Evolutionary conservation across 371 early-diverging fungal species (phyloP), one percentile per base, ranked within the genome.

Genomic region (Rhizopus arrhizus): DNA sequence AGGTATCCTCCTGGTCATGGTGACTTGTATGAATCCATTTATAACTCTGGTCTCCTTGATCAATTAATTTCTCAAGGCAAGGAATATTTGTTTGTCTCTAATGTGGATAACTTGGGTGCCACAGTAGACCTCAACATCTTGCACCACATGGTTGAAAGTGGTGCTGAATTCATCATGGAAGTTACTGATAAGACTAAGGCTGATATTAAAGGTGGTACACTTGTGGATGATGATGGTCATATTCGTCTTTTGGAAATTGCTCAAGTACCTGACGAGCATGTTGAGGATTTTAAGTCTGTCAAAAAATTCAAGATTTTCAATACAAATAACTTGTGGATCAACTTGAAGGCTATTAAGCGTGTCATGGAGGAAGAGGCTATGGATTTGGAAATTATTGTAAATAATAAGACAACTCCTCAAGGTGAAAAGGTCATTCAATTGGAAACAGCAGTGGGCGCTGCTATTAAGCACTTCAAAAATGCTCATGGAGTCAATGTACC

Each of bases 231-330:
- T 77, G 95, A 98, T 53, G 98, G 95, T 29, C 82, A 84, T 46
- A 89, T 99, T 60, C 91, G 96, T 45, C 87, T 99, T 36, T 86
- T 99, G 43, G 99, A 99, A 83, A 97, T 99, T 71, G 99, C 99
- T 16, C 99, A 99, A 77, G 99, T 99, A 7, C 99, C 99, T n/a
- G 76, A 86, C 45, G 93, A 94, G 62, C 93, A 97, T 66, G 93
- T 97, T 28, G 96, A 95, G 65, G 99, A 99, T 67, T 99, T 99
- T 82, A 99, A 99, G 74, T 94, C 95, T 59, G 89, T 99, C 77
- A 96, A 97, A 74, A 99, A 99, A 84, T 99, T 99, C 85, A 96
- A 97, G 87, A 99, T 99, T 70, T 99, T 99, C 87, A 99, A 99
- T 87, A 99, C 99, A 61, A 99, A 99, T 87, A 98, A 98, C 82